Conservation (phyloP, 139 green algal genomes). For the Chlorella vulgaris region DNA sequence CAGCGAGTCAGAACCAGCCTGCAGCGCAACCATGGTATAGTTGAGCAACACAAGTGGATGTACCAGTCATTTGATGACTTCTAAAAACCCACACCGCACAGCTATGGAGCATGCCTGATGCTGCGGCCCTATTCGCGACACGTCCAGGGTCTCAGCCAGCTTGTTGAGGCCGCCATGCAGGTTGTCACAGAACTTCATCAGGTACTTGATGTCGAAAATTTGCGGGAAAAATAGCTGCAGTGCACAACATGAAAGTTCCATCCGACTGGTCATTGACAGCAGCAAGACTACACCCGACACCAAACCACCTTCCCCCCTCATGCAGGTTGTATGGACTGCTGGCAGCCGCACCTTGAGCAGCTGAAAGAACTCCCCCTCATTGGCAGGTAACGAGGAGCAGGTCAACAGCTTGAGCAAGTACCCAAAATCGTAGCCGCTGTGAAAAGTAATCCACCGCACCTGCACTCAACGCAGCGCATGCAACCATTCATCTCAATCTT, state of each 20-base stretch:
- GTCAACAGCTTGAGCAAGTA: conserved; percentile 99
- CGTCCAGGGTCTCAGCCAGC: conserved; percentile 93
- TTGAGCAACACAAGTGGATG: not conserved
- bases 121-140: conserved; percentile 94
- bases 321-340: too few species aligned
- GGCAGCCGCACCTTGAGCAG: conserved; percentile 83
- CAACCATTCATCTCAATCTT: not conserved
- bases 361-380: conserved; percentile 95
- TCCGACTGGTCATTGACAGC: too few species aligned
- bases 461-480: conserved; percentile 16
- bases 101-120: too few species aligned
- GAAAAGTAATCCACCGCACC: conserved; percentile 90
- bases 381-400: conserved; percentile 79
- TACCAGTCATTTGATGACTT: not conserved
- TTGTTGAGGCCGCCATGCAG: conserved; percentile 98
- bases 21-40: conserved; percentile 34
- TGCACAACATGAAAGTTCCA: not conserved
- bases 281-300: not conserved
- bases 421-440: conserved; percentile 98
- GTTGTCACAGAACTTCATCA: conserved; percentile 96
- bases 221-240: conserved; percentile 92
- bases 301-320: too few species aligned
- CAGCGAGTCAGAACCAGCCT: conserved; percentile 92
- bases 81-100: too few species aligned
- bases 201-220: conserved; percentile 99